Conservation (phyloP, 2,329 filamentous ascomycete species). For the Cladosporium velox region DNA sequence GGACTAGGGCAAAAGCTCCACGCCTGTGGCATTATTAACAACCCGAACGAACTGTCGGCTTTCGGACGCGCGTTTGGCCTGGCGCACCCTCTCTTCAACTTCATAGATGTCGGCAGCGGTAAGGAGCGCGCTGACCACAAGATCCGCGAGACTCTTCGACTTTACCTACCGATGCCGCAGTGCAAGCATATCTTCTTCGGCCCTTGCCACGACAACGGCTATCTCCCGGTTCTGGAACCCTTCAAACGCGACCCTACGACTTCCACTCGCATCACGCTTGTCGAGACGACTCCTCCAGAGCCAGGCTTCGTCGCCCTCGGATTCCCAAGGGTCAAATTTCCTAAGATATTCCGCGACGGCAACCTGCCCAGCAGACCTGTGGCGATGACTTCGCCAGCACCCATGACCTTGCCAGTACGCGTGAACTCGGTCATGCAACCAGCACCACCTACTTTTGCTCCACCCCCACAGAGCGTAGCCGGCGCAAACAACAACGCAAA, state of each 20-base stretch:
- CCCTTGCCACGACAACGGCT: conserved; percentile 51
- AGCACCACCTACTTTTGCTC: neutral
- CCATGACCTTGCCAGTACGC: conserved; percentile 14
- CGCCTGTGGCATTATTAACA: conserved; percentile 44
- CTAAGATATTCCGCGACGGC: conserved; percentile 45
- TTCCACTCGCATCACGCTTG: conserved; percentile 45
- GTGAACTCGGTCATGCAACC: neutral
- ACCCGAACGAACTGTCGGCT: conserved; percentile 41
- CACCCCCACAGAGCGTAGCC: neutral
- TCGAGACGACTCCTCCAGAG: conserved; percentile 47
- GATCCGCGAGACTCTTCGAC: conserved; percentile 48
- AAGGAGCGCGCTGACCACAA: conserved; percentile 52
- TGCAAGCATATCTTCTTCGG: conserved; percentile 51
- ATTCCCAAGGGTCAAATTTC: conserved; percentile 43
- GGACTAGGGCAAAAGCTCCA: conserved; percentile 47
- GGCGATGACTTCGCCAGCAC: neutral
- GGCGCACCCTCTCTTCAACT: conserved; percentile 49
- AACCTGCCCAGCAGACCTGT: conserved; percentile 40
- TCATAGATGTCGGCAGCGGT: conserved; percentile 50
- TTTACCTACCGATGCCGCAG: conserved; percentile 49
- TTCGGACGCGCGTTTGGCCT: conserved; percentile 49
- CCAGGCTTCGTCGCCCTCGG: conserved; percentile 46
- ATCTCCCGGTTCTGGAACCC: conserved; percentile 47
- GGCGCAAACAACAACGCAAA: conserved; percentile 8
- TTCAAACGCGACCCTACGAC: conserved; percentile 45